These are phyloP conservation scores for Penicillium desertorum DNA, from an alignment of 495 filamentous ascomycete genomes.

Conservation along the genomic window DNA sequence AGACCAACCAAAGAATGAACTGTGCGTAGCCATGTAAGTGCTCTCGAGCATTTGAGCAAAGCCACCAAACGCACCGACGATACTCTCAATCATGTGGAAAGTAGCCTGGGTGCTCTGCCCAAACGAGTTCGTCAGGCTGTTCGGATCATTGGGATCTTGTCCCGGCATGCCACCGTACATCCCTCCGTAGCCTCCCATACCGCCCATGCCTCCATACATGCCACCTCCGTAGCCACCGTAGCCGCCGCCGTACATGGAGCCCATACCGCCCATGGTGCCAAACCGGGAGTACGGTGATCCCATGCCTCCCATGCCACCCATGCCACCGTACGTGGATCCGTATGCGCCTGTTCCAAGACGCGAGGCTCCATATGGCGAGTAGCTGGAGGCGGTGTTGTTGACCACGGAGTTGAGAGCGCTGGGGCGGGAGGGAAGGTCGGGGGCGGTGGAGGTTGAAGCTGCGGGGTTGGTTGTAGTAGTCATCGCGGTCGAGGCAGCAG, in stretches of 20 bases:
- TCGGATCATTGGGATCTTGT: conserved; percentile 83
- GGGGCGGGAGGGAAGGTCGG: conserved; percentile 78
- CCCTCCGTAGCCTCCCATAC: conserved; percentile 45
- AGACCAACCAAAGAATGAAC: conserved; percentile 84
- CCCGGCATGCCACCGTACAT: conserved; percentile 56
- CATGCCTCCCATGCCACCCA: conserved; percentile 21
- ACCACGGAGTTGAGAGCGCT: conserved; percentile 72
- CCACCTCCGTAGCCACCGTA: conserved; percentile 59
- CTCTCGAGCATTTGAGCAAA: conserved; percentile 99
- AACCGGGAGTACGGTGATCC: conserved; percentile 65
- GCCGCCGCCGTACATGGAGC: conserved; percentile 57
- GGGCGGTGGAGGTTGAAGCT: conserved; percentile 51
- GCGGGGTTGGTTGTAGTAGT: conserved; percentile 44
- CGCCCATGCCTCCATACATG: conserved; percentile 48
- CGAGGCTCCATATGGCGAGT: conserved; percentile 70
- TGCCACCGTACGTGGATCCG: conserved; percentile 45
- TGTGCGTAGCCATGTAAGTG: conserved; percentile 99
- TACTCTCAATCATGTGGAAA: conserved; percentile 97
- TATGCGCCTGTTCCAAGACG: conserved; percentile 56
- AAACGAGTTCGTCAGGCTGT: conserved; percentile 88
- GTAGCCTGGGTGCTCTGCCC: conserved; percentile 92
- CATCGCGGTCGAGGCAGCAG: conserved; percentile 43
- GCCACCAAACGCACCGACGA: conserved; percentile 94
- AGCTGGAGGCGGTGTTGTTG: conserved; percentile 79
- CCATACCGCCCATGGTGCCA: conserved; percentile 58